Conservation (phyloP, 2,329 filamentous ascomycete species). For the Chaetomium olivaceum region DNA sequence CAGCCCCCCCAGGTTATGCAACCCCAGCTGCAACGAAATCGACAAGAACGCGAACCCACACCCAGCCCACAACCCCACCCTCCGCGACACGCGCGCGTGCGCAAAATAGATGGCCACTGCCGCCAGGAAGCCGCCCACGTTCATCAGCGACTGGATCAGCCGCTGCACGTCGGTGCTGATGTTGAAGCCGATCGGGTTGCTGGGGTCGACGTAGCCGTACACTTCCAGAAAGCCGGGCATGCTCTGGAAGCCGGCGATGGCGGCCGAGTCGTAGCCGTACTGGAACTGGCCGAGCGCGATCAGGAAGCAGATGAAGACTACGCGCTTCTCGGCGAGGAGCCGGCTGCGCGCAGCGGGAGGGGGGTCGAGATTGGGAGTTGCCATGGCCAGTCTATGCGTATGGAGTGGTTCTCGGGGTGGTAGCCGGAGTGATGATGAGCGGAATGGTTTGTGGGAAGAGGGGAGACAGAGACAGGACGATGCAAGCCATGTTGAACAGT, state of each 20-base stretch:
- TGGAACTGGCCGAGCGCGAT: slow-evolving; percentile 46
- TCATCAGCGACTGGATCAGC: slow-evolving; percentile 42
- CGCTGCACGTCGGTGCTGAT: slow-evolving; percentile 39
- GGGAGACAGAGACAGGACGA: neutral
- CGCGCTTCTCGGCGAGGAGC: slow-evolving; percentile 33
- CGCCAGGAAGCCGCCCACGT: slow-evolving; percentile 40
- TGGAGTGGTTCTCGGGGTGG: neutral
- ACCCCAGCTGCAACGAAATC: slow-evolving; percentile 56
- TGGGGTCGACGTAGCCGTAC: slow-evolving; percentile 31
- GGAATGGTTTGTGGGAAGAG: neutral
- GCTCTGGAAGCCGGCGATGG: slow-evolving; percentile 44
- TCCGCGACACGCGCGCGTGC: slow-evolving; percentile 44
- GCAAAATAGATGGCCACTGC: slow-evolving; percentile 38
- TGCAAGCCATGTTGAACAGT: neutral
- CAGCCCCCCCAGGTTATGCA: slow-evolving; percentile 48
- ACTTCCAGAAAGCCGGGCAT: slow-evolving; percentile 42
- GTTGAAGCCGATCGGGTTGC: slow-evolving; percentile 35
- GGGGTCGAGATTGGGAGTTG: neutral
- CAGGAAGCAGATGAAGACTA: slow-evolving; percentile 40
- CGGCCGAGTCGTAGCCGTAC: slow-evolving; percentile 45
- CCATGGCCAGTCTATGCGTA: neutral
- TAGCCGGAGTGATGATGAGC: neutral
- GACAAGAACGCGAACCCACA: slow-evolving; percentile 48
- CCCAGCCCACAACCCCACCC: slow-evolving; percentile 47
- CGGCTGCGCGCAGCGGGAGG: neutral